Evolutionary conservation across 495 filamentous ascomycete species (phyloP), one percentile per base, ranked within the genome.

Genomic region (Aspergillus wentii): DNA sequence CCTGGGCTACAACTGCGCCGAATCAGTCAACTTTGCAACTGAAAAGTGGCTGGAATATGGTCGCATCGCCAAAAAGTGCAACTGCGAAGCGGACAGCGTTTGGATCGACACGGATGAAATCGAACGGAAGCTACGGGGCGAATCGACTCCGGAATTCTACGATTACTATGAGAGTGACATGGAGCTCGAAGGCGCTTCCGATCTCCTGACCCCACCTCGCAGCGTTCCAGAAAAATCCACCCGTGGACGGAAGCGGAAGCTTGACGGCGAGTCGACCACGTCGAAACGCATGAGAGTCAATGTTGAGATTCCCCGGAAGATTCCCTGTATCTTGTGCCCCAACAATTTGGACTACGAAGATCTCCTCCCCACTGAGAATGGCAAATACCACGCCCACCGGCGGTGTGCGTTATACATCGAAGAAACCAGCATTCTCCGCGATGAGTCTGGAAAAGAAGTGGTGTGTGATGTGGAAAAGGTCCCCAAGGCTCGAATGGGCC

Each of bases 41-140:
- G 88, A 95, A 44, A 78, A 84, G 27, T 99, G 92, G 92, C 62
- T 99, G 22, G 77, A 92, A 16, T 95, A 89, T 69, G 92, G 87
- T n/a, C 82, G 84, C 40, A 85, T 95, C 48, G 94, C 92, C n/a
- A 94, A 95, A 58, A 95, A 91, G 56, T 99, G 92, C 59, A 76
- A 96, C 54, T 99, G 92, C 57, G 86, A 88, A 49, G 77, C 88
- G 31, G 92, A 99, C 66, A 95, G 89, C 46, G 92, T 99, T 17
- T 99, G 92, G 91, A 88, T 99, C 29, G 88, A 99, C 52, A 87
- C 96, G 10, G 80, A 80, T 25, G 89, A 95, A 46, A 89, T 99
- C 43, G 88, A 97, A 61, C 85, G 94, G 39, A 96, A 92, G 62
- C 66, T 97, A 20, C 76, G 89, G 29, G 94, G 92, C 6, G 92